phyloP scores from a whole-genome alignment of 139 green algal genomes.

The Zygnema circumcarinatum region DNA sequence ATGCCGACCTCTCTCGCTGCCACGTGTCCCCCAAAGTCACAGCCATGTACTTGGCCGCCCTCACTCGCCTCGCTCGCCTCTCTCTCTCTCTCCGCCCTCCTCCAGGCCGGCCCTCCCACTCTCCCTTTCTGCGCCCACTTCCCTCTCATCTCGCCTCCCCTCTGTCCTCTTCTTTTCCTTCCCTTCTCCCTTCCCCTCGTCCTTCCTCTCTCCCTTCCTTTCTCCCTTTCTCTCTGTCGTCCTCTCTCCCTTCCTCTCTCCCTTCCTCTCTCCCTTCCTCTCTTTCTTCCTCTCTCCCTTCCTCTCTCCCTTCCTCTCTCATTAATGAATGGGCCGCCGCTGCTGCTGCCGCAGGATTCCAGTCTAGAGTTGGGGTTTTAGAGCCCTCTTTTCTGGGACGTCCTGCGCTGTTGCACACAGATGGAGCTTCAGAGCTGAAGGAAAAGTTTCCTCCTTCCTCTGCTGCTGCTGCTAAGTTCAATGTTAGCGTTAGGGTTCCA shows the following conservation, averaged over 20 bases:
- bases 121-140: neutral
- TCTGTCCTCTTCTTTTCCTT: neutral
- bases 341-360: too few relatives aligned
- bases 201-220: neutral
- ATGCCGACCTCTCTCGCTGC: neutral
- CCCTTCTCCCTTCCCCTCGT: too few relatives aligned
- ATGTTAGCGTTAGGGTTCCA: too few relatives aligned
- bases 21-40: neutral
- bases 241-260: neutral
- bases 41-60: neutral
- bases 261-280: neutral
- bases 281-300: neutral
- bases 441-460: too few relatives aligned
- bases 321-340: too few relatives aligned
- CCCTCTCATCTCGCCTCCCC: neutral
- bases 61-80: neutral
- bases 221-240: neutral
- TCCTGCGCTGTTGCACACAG: too few relatives aligned
- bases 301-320: neutral
- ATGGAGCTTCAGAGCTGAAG: too few relatives aligned
- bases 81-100: conserved; percentile 10
- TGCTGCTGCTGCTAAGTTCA: too few relatives aligned
- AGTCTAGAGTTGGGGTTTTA: too few relatives aligned
- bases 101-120: neutral
- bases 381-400: too few relatives aligned